Percentiles rank a stretch among this genome's conserved stretches.
phyloP scores from a whole-genome alignment of 2,329 filamentous ascomycete species.

The Dryadomyces quercivorus region DNA sequence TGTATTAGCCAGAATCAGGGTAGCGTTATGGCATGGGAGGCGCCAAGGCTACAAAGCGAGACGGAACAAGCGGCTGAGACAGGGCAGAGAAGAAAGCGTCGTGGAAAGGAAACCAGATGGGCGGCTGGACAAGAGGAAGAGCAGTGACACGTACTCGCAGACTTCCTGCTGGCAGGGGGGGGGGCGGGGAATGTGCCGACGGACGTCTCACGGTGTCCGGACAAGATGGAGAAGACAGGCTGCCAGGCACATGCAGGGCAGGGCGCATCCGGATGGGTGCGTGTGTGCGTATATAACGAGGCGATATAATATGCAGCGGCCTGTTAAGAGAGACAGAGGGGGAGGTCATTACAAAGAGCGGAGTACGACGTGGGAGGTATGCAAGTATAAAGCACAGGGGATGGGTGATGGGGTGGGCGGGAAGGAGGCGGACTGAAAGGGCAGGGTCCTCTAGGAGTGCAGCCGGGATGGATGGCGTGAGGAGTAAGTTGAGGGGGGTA shows the following conservation, averaged over 20 bases:
- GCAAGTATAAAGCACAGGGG: background rate
- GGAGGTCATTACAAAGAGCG: background rate
- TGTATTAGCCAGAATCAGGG: conserved; percentile 1
- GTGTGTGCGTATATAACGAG: background rate
- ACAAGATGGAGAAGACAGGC: no score
- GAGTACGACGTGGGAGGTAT: background rate
- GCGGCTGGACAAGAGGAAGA: background rate
- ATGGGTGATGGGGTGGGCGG: background rate
- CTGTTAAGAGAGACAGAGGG: background rate
- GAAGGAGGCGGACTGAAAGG: background rate
- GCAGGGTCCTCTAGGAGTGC: no score
- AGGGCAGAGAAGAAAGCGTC: background rate
- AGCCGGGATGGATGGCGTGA: no score
- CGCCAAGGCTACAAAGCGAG: conserved; percentile 4
- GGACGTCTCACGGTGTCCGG: no score
- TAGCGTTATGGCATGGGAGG: background rate
- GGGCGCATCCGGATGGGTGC: background rate
- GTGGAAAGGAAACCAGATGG: background rate
- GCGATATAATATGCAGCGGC: background rate
- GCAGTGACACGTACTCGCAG: background rate
- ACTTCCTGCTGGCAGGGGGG: no score
- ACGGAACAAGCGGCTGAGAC: conserved; percentile 4
- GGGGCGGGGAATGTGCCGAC: background rate
- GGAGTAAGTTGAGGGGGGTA: no score
- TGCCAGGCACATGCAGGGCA: background rate